Percentiles rank a stretch among this genome's conserved stretches.
phyloP scores from a whole-genome alignment of 768 basidiomycete species.

The Mycena floridula region DNA sequence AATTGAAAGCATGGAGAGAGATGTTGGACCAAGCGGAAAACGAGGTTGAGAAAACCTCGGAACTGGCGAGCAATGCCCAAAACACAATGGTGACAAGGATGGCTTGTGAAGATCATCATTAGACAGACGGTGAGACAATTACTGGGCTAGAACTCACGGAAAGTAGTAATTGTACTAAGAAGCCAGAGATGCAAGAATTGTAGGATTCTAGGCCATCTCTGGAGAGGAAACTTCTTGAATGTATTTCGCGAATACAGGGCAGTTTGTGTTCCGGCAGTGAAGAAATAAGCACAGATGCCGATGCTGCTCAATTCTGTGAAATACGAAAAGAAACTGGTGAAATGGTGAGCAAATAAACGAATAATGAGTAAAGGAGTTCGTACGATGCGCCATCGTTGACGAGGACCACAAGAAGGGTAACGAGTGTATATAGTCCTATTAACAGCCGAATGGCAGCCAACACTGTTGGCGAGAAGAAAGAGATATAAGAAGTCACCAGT shows the following conservation, averaged over 20 bases:
- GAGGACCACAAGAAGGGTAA: conserved; percentile 32
- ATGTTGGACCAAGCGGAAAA: conserved; percentile 53
- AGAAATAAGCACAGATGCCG: conserved; percentile 58
- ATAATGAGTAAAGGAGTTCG: conserved; percentile 25
- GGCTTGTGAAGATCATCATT: conserved; percentile 29
- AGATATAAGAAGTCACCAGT: conserved; percentile 40
- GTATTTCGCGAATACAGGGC: conserved; percentile 25
- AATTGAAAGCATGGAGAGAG: conserved; percentile 58
- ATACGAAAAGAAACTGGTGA: conserved; percentile 51
- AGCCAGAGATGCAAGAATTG: conserved; percentile 55
- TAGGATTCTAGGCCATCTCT: conserved; percentile 48
- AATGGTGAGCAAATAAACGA: too few relatives aligned
- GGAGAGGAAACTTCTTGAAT: conserved; percentile 43
- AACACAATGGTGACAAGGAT: conserved; percentile 59
- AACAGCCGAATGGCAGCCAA: conserved; percentile 41
- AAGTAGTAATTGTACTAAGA: conserved; percentile 42
- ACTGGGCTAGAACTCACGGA: conserved; percentile 44
- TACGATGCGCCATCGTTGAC: conserved; percentile 22
- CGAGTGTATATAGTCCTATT: conserved; percentile 45
- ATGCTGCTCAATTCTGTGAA: conserved; percentile 61
- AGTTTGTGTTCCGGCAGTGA: conserved; percentile 51
- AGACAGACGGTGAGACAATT: not conserved
- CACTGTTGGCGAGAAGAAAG: conserved; percentile 34
- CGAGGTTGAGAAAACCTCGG: conserved; percentile 2
- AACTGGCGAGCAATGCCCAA: conserved; percentile 46